Evolutionary conservation across 306 rosid genomes (phyloP).

Genomic region (Quercus glauca): DNA sequence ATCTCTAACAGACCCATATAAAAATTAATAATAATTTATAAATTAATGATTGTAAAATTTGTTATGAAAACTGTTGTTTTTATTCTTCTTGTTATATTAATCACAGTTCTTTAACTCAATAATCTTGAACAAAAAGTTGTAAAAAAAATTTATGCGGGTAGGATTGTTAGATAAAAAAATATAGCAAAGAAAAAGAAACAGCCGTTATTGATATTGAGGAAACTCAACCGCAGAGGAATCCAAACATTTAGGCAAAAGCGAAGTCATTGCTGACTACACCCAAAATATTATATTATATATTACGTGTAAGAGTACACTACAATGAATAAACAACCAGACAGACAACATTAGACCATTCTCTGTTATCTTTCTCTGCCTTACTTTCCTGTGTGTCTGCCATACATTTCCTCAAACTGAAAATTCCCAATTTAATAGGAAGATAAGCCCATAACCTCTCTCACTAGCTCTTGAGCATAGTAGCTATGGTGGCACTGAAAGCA

Average conservation of each 20-base stretch:
- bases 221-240: background rate
- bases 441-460: background rate
- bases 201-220: background rate
- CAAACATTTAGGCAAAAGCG: background rate
- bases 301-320: too few relatives aligned
- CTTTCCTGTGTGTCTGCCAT: background rate
- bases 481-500: slow-evolving; percentile 48
- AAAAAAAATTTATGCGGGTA: too few relatives aligned
- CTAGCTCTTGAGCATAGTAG: background rate
- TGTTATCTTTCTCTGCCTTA: background rate
- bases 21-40: too few relatives aligned
- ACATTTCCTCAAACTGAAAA: background rate
- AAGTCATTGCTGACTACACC: background rate
- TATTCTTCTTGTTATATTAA: too few relatives aligned
- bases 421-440: background rate
- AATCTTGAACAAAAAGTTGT: too few relatives aligned
- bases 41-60: too few relatives aligned
- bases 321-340: background rate
- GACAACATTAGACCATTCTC: background rate
- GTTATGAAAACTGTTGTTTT: too few relatives aligned
- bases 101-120: too few relatives aligned
- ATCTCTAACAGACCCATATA: rapidly evolving
- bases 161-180: too few relatives aligned
- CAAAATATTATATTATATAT: too few relatives aligned
- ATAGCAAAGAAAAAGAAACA: too few relatives aligned